A percentile compares a stretch with the other conserved stretches of the same genome.
phyloP scores from a whole-genome alignment of 2,329 filamentous ascomycete genomes.

The Pyricularia pennisetigena region DNA sequence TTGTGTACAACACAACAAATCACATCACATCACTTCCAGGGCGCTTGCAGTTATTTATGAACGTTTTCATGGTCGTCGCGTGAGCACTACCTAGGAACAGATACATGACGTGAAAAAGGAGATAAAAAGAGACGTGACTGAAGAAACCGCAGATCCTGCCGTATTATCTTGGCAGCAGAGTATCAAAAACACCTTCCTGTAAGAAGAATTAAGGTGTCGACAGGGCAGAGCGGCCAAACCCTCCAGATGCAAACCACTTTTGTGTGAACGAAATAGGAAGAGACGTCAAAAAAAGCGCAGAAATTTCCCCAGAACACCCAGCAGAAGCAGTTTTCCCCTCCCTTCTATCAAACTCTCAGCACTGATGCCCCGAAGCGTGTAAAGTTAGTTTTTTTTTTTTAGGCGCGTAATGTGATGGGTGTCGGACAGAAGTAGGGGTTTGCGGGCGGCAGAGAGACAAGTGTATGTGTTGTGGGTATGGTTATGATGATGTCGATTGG shows the following conservation, averaged over 20 bases:
- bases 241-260: slow-evolving; percentile 7
- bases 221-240: slow-evolving; percentile 5
- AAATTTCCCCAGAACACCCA: slow-evolving; percentile 4
- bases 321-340: slow-evolving; percentile 7
- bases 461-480: neutral
- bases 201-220: slow-evolving; percentile 5
- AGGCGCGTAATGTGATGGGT: slow-evolving; percentile 8
- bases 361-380: slow-evolving; percentile 9
- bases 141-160: slow-evolving; percentile 6
- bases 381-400: slow-evolving; percentile 4
- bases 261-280: slow-evolving; percentile 2
- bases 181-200: slow-evolving; percentile 6
- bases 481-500: neutral
- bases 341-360: slow-evolving; percentile 12
- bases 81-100: slow-evolving; percentile 6
- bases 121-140: slow-evolving; percentile 2
- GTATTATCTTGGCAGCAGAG: slow-evolving; percentile 5
- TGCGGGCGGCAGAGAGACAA: neutral
- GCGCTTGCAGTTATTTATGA: neutral
- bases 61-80: slow-evolving; percentile 5
- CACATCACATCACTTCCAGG: neutral
- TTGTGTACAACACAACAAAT: neutral
- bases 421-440: slow-evolving; percentile 7
- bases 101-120: slow-evolving; percentile 4
- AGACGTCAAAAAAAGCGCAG: slow-evolving; percentile 1